A percentile compares a stretch with the other conserved stretches of the same genome.
Conservation (phyloP, 768 basidiomycete genomes). For the Phanerochaete sordida region DNA sequence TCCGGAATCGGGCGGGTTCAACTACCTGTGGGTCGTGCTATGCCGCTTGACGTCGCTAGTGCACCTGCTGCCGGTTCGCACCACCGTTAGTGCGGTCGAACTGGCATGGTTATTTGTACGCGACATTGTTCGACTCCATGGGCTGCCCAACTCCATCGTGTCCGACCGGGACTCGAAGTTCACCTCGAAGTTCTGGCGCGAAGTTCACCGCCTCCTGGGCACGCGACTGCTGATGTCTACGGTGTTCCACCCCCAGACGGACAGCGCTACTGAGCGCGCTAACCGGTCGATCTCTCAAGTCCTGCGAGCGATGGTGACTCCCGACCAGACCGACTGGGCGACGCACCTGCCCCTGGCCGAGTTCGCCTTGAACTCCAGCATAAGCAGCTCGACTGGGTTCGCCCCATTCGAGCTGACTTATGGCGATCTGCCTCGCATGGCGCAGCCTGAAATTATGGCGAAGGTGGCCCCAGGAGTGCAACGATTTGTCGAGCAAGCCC, state of each 20-base stretch:
- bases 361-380: slow-evolving; percentile 35
- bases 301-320: slow-evolving; percentile 1
- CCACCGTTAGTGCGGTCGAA: slow-evolving; percentile 12
- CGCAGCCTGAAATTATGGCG: neutral
- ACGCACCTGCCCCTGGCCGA: slow-evolving; percentile 29
- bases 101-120: slow-evolving; percentile 14
- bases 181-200: slow-evolving; percentile 33
- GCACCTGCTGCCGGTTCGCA: slow-evolving; percentile 16
- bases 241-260: slow-evolving; percentile 30
- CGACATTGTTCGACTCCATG: slow-evolving; percentile 21
- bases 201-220: slow-evolving; percentile 15
- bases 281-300: slow-evolving; percentile 15
- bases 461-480: slow-evolving; percentile 23
- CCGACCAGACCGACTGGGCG: slow-evolving; percentile 28
- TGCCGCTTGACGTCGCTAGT: slow-evolving; percentile 17
- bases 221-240: slow-evolving; percentile 25
- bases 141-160: slow-evolving; percentile 22
- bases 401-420: slow-evolving; percentile 27
- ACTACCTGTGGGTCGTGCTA: slow-evolving; percentile 26
- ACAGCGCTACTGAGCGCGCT: slow-evolving; percentile 20
- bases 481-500: slow-evolving; percentile 23
- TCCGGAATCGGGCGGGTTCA: slow-evolving; percentile 20
- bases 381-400: slow-evolving; percentile 29
- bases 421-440: slow-evolving; percentile 11
- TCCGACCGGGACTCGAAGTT: slow-evolving; percentile 32